A percentile compares a stretch with the other conserved stretches of the same genome.
phyloP scores from a whole-genome alignment of 148 eudicot genomes.

The Pharnaceum exiguum region DNA sequence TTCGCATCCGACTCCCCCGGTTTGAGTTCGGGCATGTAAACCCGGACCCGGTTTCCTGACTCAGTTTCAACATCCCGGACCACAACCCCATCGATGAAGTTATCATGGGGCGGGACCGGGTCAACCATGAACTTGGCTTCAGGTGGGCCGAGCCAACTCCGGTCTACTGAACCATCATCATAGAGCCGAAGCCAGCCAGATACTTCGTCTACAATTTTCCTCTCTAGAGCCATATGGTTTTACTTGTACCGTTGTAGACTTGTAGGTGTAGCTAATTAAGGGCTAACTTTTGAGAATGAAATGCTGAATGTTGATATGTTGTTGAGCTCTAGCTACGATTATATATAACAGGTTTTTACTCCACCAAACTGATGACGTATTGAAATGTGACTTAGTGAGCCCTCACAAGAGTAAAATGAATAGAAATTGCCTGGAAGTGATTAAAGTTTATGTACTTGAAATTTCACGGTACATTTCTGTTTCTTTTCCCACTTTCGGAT shows the following conservation, averaged over 20 bases:
- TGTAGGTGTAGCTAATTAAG: not conserved
- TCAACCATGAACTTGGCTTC: conserved; percentile 67
- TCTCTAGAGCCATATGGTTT: conserved; percentile 21
- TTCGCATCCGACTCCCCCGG: conserved; percentile 20
- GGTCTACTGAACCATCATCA: conserved; percentile 77
- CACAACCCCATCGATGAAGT: conserved; percentile 58
- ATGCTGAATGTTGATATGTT: too few species aligned
- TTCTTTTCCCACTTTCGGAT: too few species aligned
- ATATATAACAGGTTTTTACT: too few species aligned
- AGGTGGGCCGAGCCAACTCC: conserved; percentile 67
- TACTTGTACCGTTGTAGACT: not conserved
- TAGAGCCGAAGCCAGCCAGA: conserved; percentile 79
- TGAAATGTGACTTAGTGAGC: too few species aligned
- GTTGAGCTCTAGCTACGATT: too few species aligned
- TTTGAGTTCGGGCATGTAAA: conserved; percentile 50
- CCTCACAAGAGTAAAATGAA: too few species aligned
- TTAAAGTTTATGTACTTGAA: too few species aligned
- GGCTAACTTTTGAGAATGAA: too few species aligned
- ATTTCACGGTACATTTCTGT: too few species aligned
- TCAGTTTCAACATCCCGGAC: conserved; percentile 32
- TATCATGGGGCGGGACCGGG: conserved; percentile 46
- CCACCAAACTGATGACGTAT: too few species aligned
- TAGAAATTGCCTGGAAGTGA: too few species aligned
- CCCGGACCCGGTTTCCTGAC: conserved; percentile 38
- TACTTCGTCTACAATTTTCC: conserved; percentile 49